Evolutionary conservation across 352 stramenopile genomes (phyloP), one percentile per base, ranked within the genome.

Genomic region (Globisporangium camurandrum): DNA sequence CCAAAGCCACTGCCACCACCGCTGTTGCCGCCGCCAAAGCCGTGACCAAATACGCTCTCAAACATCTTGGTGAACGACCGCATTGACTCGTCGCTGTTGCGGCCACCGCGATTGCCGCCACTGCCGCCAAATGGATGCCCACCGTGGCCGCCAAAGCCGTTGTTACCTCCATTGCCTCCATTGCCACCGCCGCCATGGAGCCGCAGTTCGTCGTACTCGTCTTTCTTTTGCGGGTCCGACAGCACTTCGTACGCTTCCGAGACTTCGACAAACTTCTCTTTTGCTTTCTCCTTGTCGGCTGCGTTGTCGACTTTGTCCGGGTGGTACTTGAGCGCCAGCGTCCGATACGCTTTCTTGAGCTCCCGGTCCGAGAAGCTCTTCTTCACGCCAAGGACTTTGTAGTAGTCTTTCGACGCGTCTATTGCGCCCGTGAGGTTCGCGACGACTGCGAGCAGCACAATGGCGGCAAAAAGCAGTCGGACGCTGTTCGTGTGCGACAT

Each of bases 191-290:
- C 49, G 45, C 62, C 61, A 47, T 77, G 75, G 1, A 55, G 59
- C n/a, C 74, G 67, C 9, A 70, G 74, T 30, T 95, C 67, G 57
- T 98, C 91, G 62, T 97, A 97, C 33, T 93, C 84, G 8, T 90
- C 67, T 36, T 88, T 73, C 65, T 95, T 93, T 16, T 93, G 62
- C 39, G 83, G 63, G 49, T 97, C 91, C 17, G 83, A 94, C 19
- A 97, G 79, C 54, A 97, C 86, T 53, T 96, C 86, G 59, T 97
- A 97, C 2, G 91, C 91, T 51, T 95, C 84, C 19, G 73, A 93
- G 31, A 97, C 86, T 46, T 96, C 76, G 22, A 96, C 87, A 57
- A 97, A 97, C 60, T 92, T 93, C 47, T 93, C 69, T 44, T 93
- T 89, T n/a, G 88, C 85, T 11, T 56, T 38, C 34, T 95, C 85